phyloP scores from a whole-genome alignment of 2,329 filamentous ascomycete species.

The Magnaporthiopsis rhizophila region DNA sequence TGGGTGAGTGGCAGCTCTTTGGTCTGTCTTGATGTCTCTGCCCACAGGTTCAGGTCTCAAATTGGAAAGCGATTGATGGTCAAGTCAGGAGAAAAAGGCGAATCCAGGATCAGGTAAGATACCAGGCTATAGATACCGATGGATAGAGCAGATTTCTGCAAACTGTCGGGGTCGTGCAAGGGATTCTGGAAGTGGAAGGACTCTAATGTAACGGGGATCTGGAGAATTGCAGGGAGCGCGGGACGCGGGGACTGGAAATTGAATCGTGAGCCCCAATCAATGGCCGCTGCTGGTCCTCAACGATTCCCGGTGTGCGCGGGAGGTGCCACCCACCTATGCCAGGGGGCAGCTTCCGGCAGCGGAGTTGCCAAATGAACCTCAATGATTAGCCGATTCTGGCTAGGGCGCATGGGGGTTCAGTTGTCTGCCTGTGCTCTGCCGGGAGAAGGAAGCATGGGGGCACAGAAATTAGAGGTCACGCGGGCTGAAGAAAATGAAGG shows the following conservation, averaged over 20 bases:
- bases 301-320: background rate
- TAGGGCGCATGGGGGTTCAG: background rate
- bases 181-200: background rate
- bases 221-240: background rate
- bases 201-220: background rate
- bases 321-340: background rate
- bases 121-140: background rate
- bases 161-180: background rate
- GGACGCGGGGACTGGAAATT: background rate
- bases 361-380: slow-evolving; percentile 1
- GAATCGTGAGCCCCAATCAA: background rate
- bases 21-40: background rate
- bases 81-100: too few species aligned
- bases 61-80: background rate
- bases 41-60: background rate
- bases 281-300: background rate
- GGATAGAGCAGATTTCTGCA: background rate
- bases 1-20: background rate
- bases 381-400: background rate
- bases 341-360: slow-evolving; percentile 1
- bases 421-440: background rate
- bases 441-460: slow-evolving; percentile 3
- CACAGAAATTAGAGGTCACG: slow-evolving; percentile 1
- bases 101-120: background rate
- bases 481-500: slow-evolving; percentile 1